Evolutionary conservation across 1,284 basidiomycete species (phyloP).

Genomic region (Ceratobasidium sp.): DNA sequence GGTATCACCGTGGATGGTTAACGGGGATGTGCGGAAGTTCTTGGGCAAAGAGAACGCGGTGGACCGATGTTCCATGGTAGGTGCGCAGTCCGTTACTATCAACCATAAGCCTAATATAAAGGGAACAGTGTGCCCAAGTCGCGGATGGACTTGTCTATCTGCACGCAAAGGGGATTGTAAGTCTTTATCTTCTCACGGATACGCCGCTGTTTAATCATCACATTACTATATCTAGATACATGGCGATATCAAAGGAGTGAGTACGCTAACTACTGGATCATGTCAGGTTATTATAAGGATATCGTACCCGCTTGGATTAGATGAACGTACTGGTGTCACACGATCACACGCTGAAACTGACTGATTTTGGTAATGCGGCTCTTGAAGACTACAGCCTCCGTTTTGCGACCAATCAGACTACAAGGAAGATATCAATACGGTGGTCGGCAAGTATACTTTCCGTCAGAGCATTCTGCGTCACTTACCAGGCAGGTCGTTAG

Average conservation of each 20-base stretch:
- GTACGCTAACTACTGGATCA: not conserved
- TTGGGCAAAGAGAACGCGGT: not conserved
- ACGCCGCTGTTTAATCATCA: not conserved
- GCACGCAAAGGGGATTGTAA: not conserved
- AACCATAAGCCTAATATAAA: not conserved
- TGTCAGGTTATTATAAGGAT: too few relatives aligned
- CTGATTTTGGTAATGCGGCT: constrained; percentile 13
- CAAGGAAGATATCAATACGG: not conserved
- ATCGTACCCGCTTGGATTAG: not conserved
- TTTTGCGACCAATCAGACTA: not conserved
- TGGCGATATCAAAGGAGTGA: constrained; percentile 17
- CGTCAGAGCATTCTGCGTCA: not conserved
- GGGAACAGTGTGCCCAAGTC: constrained; percentile 2
- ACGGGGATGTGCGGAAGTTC: not conserved
- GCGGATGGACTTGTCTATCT: constrained; percentile 1
- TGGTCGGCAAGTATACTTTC: not conserved
- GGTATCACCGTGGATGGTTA: not conserved
- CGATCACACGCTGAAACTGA: not conserved
- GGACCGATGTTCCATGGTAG: not conserved
- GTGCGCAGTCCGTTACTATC: not conserved
- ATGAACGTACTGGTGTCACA: constrained; percentile 2
- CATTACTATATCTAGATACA: not conserved
- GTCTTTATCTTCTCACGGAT: not conserved
- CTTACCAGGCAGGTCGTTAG: not conserved
- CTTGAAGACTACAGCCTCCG: not conserved